A percentile compares a stretch with the other conserved stretches of the same genome.
Conservation (phyloP, 2,329 filamentous ascomycete genomes). For the Scedosporium dehoogii region DNA sequence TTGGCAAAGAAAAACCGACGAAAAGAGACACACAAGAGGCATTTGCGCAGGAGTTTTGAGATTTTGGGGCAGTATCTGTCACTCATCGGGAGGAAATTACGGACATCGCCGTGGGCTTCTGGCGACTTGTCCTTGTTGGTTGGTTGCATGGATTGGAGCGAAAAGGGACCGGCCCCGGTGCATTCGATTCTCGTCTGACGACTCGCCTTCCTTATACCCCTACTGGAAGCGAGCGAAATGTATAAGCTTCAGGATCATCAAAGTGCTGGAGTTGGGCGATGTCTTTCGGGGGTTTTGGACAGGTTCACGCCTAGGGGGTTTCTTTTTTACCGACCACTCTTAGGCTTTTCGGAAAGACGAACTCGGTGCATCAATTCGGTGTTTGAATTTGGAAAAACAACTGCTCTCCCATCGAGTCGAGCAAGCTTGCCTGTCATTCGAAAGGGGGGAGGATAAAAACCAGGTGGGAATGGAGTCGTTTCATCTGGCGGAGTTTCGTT, state of each 20-base stretch:
- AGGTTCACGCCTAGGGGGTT: not conserved
- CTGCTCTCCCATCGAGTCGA: not conserved
- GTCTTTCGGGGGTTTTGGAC: not conserved
- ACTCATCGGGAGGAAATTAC: not conserved
- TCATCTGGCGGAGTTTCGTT: not conserved
- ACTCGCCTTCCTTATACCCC: not conserved
- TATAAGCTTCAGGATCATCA: not conserved
- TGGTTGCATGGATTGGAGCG: conserved; percentile 4
- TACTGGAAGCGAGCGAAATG: not conserved
- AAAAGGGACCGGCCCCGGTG: not conserved
- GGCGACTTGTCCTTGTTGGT: not conserved
- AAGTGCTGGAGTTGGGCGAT: conserved; percentile 1
- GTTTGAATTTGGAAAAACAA: not conserved
- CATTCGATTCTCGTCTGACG: conserved; percentile 3
- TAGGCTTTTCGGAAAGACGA: not conserved
- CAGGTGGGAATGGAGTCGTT: not conserved
- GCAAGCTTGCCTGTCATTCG: not conserved
- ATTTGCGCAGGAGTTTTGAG: conserved; percentile 12
- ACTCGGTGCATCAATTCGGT: not conserved
- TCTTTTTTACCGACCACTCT: not conserved
- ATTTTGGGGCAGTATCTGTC: conserved; percentile 1
- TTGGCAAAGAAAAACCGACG: not conserved
- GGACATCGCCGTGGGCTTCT: not conserved
- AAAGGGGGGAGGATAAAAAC: not conserved
- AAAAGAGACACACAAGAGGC: conserved; percentile 5